phyloP scores from a whole-genome alignment of 345 rosid genomes.

The Brassica carinata region DNA sequence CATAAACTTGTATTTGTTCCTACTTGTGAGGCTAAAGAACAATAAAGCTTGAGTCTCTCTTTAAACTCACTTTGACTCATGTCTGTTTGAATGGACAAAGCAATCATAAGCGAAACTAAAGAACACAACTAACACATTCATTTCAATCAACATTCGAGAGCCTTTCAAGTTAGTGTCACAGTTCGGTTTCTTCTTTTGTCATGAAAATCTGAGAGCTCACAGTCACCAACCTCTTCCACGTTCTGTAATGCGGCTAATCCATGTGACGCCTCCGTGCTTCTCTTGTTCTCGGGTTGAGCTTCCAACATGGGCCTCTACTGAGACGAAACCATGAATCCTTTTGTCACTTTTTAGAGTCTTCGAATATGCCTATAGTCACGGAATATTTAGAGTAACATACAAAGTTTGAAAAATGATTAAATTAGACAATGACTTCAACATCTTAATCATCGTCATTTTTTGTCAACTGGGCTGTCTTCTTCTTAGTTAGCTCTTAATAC shows the following conservation, averaged over 20 bases:
- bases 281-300: constrained; percentile 6
- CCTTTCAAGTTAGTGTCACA: neutral
- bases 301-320: neutral
- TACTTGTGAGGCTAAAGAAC: neutral
- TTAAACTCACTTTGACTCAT: neutral
- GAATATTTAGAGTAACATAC: neutral
- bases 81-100: neutral
- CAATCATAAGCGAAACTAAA: neutral
- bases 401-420: neutral
- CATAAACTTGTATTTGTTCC: neutral
- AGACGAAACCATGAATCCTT: neutral
- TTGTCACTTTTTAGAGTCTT: neutral
- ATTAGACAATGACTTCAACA: constrained; percentile 9
- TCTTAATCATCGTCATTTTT: neutral
- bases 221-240: neutral
- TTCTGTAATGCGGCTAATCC: neutral
- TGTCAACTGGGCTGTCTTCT: constrained; percentile 13
- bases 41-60: neutral
- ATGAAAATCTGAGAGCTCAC: neutral
- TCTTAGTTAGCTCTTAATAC: neutral
- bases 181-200: neutral
- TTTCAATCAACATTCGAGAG: neutral
- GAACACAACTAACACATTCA: neutral
- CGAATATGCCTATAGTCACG: neutral
- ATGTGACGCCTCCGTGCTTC: neutral